Base-by-base conservation (phyloP, 768 basidiomycete genomes). In the Lanmaoa pseudosensibilis region DNA sequence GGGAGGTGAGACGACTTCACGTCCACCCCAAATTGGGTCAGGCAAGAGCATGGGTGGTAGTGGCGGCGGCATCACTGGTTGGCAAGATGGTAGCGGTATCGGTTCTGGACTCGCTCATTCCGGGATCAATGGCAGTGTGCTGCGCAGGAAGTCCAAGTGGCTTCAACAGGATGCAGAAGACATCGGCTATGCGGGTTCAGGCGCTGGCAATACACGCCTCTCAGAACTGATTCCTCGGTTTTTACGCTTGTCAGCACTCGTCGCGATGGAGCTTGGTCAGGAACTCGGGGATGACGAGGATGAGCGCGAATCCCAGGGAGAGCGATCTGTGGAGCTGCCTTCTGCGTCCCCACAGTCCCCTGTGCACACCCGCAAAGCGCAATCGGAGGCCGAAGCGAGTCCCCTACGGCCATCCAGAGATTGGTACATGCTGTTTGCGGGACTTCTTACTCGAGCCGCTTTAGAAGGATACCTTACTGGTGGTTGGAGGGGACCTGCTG, bases 381-480 rank as follows among this genome's bases (percentile, higher is more conserved):
- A 69, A 39, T 69, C 69, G 6, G 67, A 75, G 56, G 70, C 75
- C 62, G 78, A 78, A 43, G 76, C 75, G 5, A 65, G 73, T n/a
- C 85, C 87, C 0, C 69, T 90, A 34, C 77, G 78, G 2, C 92
- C 92, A 0, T 86, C 90, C 27, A 74, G 81, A 25, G 84, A 85
- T 60, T 94, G 92, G 92, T 94, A 92, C 70, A 78, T 87, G 73
- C 78, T 95, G 13, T 77, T 93, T 16, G 83, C 83, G 0, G 86
- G 88, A 2, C 74, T 95, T 23, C 75, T 92, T 30, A 91, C 91
- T 6, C 82, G 92, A n/a, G 90, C 90, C 0, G 88, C 85, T 19
- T 72, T 94, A 50, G 91, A 95, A 65, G 92, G 92, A 0, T 94
- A 94, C 66, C 77, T 94, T 44, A 85, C 84, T 2, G 87, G 84